Base-by-base conservation (phyloP, 495 filamentous ascomycete genomes). In the Penicillium cosmopolitanum region DNA sequence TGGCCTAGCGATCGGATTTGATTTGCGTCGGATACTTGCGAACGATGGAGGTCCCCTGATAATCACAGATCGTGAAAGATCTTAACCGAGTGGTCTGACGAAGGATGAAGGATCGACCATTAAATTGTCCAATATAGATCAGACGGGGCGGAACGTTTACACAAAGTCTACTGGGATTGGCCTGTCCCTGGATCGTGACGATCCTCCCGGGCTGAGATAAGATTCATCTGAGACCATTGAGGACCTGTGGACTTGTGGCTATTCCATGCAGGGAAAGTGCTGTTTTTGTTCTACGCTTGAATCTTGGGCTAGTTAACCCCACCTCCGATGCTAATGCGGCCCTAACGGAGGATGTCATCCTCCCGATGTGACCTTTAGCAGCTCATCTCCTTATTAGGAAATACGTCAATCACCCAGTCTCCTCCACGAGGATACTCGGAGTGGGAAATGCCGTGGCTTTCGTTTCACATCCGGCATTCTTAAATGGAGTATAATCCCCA, bases 301-400 rank as follows among this genome's bases (percentile, higher is more conserved):
- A 13, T 38, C 34, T 34, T 44, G n/a, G 5, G 16, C 8, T 7
- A 19, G 5, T 18, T 16, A 18, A 44, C 42, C 15, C 42, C 16
- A 5, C 42, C 42, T 44, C 43, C 43, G 58, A 36, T 16, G 58
- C 58, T 44, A 60, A 55, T 33, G 52, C 52, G 51, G 44, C 4
- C 15, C 16, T 16, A 44, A 16, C 6, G 4, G 42, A 16, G 13
- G n/a, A 3, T 46, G 42, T 23, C 11, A 34, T 11, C 42, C 42
- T 21, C 52, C 48, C 52, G 36, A 60, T 60, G 58, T 60, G 52
- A 60, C 58, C 58, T 16, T 60, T 21, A 35, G 58, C 58, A 56
- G 18, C 35, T 60, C 58, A 55, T 51, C 52, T 19, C 58, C 58
- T 8, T 0, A 50, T 55, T 56, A 33, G 46, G 58, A 56, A 60